These are phyloP conservation scores for Boletus reticulatus DNA, from an alignment of 768 basidiomycete genomes.

Conservation along the genomic window DNA sequence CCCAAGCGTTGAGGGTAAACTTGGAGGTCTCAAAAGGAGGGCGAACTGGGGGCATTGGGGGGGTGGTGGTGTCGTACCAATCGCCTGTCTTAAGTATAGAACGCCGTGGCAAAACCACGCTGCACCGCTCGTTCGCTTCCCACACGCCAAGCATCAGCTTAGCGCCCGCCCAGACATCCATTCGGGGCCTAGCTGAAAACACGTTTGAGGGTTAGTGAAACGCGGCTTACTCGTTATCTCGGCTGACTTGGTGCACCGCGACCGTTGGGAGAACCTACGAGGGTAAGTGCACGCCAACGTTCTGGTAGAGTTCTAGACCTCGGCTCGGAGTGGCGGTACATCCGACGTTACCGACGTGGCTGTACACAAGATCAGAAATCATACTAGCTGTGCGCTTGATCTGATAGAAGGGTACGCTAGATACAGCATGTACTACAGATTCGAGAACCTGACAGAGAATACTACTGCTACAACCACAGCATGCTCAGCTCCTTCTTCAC, in stretches of 20 bases:
- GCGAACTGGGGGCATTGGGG: constrained; percentile 13
- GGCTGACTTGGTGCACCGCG: neutral
- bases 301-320: no score
- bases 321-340: no score
- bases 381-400: no score
- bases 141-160: no score
- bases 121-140: neutral
- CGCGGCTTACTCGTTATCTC: neutral
- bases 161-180: neutral
- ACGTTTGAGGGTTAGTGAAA: neutral
- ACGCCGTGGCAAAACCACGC: neutral
- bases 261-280: no score
- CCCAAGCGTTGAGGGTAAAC: constrained; percentile 27
- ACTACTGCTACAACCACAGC: constrained; percentile 23
- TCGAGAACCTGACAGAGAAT: no score
- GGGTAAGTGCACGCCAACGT: no score
- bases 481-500: constrained; percentile 11
- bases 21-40: constrained; percentile 4
- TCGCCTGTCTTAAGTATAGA: neutral
- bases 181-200: neutral
- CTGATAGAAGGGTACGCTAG: no score
- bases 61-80: neutral
- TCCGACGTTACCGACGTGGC: no score
- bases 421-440: no score
- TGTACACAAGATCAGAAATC: no score